Conservation (phyloP, 257 asterid genomes). For the Scutellaria galericulata region DNA sequence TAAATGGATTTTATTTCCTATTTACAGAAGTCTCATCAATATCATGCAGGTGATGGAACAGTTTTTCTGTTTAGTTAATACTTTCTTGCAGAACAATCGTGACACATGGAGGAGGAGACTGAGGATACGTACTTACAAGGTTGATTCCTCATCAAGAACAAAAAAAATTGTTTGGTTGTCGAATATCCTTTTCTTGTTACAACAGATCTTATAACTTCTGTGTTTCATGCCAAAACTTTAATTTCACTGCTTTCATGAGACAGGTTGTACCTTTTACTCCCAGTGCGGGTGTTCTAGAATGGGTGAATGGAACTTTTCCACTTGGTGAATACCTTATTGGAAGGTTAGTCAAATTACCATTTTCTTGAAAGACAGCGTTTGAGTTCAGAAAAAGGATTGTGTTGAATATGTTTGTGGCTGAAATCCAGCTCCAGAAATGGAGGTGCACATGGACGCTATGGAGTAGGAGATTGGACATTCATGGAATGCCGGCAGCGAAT, state of each 20-base stretch:
- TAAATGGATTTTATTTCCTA: conserved; percentile 20
- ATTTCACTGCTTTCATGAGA: conserved; percentile 36
- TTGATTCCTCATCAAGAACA: conserved; percentile 36
- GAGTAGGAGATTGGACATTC: conserved; percentile 88
- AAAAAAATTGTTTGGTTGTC: conserved; percentile 31
- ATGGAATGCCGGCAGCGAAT: conserved; percentile 89
- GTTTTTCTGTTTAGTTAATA: conserved; percentile 90
- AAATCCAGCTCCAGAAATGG: conserved; percentile 80
- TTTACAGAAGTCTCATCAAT: conserved; percentile 27
- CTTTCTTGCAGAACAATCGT: conserved; percentile 90
- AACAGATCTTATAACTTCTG: conserved; percentile 2
- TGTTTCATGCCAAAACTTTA: conserved; percentile 20
- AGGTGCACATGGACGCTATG: conserved; percentile 98
- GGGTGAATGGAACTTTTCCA: conserved; percentile 98
- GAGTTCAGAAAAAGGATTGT: neutral
- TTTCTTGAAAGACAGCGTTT: conserved; percentile 24
- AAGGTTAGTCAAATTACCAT: conserved; percentile 57
- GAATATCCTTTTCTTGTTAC: conserved; percentile 5
- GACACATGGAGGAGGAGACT: conserved; percentile 87
- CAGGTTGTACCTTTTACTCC: conserved; percentile 99
- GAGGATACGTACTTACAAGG: conserved; percentile 96
- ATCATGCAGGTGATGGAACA: conserved; percentile 94
- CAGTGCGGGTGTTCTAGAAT: conserved; percentile 98
- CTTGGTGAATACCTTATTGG: conserved; percentile 96
- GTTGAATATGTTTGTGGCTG: conserved; percentile 37